Conservation (phyloP, 2,329 filamentous ascomycete species). For the Sporothrix protearum region DNA sequence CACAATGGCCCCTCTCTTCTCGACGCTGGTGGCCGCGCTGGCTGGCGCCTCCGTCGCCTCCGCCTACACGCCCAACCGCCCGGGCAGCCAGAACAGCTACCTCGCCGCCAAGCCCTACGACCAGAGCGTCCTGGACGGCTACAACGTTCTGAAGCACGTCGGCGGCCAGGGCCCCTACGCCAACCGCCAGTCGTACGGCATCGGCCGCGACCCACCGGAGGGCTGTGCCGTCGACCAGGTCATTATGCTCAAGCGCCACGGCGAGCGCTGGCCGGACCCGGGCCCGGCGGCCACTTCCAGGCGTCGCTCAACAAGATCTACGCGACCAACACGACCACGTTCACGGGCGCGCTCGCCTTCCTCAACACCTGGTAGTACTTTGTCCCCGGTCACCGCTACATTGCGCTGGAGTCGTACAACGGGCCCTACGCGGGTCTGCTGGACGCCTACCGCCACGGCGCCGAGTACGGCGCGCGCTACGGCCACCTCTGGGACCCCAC, state of each 20-base stretch:
- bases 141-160: conserved; percentile 25
- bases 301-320: conserved; percentile 22
- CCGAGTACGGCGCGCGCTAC: conserved; percentile 27
- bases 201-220: conserved; percentile 52
- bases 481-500: conserved; percentile 26
- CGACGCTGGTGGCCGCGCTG: neutral
- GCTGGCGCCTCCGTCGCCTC: conserved; percentile 1
- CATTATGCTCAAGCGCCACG: conserved; percentile 58
- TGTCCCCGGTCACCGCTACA: conserved; percentile 15
- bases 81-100: conserved; percentile 22
- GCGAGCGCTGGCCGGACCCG: conserved; percentile 59
- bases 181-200: conserved; percentile 37
- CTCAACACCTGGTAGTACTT: conserved; percentile 25
- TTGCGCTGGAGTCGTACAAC: conserved; percentile 25
- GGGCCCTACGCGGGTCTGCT: conserved; percentile 26
- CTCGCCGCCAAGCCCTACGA: conserved; percentile 19
- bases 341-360: conserved; percentile 20
- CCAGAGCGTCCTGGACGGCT: conserved; percentile 25
- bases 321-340: neutral
- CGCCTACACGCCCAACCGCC: conserved; percentile 24
- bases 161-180: conserved; percentile 26
- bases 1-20: conserved; percentile 13
- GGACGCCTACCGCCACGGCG: conserved; percentile 24
- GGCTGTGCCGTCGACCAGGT: conserved; percentile 59
- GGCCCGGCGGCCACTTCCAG: conserved; percentile 41